Base-by-base conservation (phyloP, 805 yeast genomes). In the Kazachstania kunashirensis region DNA sequence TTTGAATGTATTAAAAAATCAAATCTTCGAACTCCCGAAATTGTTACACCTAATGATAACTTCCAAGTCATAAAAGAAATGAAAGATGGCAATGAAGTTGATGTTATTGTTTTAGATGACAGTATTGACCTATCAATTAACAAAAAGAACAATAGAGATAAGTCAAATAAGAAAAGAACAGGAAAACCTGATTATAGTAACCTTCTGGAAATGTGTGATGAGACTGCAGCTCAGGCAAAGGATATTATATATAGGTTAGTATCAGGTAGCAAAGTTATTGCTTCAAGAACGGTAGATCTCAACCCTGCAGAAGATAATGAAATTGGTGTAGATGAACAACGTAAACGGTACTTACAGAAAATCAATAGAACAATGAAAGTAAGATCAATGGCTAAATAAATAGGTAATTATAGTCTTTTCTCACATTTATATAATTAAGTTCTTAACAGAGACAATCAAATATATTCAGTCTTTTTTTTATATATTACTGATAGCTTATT, bases 141-240 rank as follows among this genome's bases (percentile, higher is more conserved):
- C 6, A 16, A 8, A 11, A 32, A 32, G 13, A 12, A 16, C 8
- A 17, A 33, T 6, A 17, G 9, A 3, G 17, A 16, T 33, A 40
- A 8, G 31, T 37, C 4, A 39, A 36, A 20, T 53, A 53, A 24
- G 29, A 42, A 24, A 47, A 41, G 27, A 28, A 17, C 23, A 18
- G 17, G 29, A 26, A n/a, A 10, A 47, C 49, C 6, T 42, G 45
- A 33, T 17, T 49, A 39, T 11, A 11, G 27, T n/a, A 42, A 48
- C 12, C 40, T 57, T 15, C 33, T 50, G 19, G 37, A 37, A 8
- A 37, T 57, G 47, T 57, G 62, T 33, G 61, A 57, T 33, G 35
- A 44, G 25, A 47, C 55, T 18, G 56, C 61, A 33, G 43, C 42
- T 18, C 42, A 48, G 20, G 58, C 58, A 3, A 53, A 47, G 34